Conservation (phyloP, 139 green algal species). For the Coccomyxa sp. region DNA sequence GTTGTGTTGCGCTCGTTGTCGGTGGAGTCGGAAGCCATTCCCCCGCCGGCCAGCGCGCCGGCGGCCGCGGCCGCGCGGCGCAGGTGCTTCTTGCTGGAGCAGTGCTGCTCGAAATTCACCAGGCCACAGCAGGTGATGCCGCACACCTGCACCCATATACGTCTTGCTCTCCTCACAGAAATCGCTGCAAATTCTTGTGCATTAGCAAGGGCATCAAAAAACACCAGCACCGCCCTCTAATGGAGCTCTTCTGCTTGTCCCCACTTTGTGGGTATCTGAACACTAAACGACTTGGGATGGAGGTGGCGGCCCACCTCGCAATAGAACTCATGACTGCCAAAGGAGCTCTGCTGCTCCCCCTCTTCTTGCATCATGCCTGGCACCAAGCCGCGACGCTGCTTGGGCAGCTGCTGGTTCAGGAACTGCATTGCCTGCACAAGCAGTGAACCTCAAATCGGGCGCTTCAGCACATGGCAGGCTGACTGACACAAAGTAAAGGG, state of each 20-base stretch:
- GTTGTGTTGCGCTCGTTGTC: neutral
- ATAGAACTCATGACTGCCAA: conserved; percentile 8
- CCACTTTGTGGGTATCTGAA: neutral
- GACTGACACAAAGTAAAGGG: no score
- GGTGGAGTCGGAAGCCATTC: neutral
- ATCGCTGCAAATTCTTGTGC: neutral
- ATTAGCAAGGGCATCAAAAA: neutral
- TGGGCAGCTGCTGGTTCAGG: no score
- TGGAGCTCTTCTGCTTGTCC: neutral
- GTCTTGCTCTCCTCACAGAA: neutral
- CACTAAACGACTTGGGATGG: neutral
- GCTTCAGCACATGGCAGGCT: no score
- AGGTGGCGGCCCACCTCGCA: conserved; percentile 1
- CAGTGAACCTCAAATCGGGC: no score
- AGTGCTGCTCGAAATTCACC: conserved; percentile 50
- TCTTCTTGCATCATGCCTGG: no score
- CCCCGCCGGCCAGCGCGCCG: neutral
- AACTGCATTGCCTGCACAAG: no score
- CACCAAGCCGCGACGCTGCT: no score
- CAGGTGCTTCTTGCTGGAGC: conserved; percentile 36
- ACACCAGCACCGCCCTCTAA: no score
- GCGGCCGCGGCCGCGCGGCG: conserved; percentile 19
- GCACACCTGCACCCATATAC: conserved; percentile 25
- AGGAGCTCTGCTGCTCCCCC: no score
- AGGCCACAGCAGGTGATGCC: conserved; percentile 39